A percentile compares a stretch with the other conserved stretches of the same genome.
Conservation (phyloP, 305 asterid species). For the Fraxinus latifolia region DNA sequence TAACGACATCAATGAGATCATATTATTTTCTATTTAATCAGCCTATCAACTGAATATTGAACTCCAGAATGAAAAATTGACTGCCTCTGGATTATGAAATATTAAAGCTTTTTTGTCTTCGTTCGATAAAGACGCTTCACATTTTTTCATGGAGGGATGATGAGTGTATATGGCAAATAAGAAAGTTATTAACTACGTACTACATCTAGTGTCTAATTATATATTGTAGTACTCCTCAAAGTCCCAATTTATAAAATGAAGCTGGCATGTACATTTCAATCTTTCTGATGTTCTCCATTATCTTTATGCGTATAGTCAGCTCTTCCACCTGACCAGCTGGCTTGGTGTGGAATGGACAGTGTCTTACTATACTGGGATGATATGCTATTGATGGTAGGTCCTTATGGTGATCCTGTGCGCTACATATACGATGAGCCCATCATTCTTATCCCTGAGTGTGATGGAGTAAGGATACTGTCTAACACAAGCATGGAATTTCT, state of each 20-base stretch:
- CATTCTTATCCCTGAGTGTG: slow-evolving; percentile 84
- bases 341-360: slow-evolving; percentile 97
- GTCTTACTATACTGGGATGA: slow-evolving; percentile 94
- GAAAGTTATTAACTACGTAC: not conserved
- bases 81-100: not conserved
- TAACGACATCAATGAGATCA: slow-evolving; percentile 4
- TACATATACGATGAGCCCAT: slow-evolving; percentile 89
- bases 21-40: not conserved
- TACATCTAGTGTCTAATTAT: not conserved
- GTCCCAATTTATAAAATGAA: slow-evolving; percentile 9
- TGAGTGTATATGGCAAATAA: not conserved
- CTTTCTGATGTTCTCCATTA: slow-evolving; percentile 23
- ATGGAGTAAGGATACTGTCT: slow-evolving; percentile 87
- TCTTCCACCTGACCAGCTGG: slow-evolving; percentile 90
- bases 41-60: slow-evolving; percentile 16
- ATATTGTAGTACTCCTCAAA: not conserved
- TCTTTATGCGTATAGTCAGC: slow-evolving; percentile 55
- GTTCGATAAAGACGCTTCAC: not conserved
- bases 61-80: not conserved
- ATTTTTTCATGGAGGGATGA: slow-evolving; percentile 9
- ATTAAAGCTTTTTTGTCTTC: slow-evolving; percentile 7
- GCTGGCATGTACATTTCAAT: slow-evolving; percentile 1
- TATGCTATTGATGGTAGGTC: slow-evolving; percentile 93
- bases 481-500: slow-evolving; percentile 79
- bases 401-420: slow-evolving; percentile 81